phyloP scores from a whole-genome alignment of 129 eudicot genomes.

The Gnaphalium uliginosum region DNA sequence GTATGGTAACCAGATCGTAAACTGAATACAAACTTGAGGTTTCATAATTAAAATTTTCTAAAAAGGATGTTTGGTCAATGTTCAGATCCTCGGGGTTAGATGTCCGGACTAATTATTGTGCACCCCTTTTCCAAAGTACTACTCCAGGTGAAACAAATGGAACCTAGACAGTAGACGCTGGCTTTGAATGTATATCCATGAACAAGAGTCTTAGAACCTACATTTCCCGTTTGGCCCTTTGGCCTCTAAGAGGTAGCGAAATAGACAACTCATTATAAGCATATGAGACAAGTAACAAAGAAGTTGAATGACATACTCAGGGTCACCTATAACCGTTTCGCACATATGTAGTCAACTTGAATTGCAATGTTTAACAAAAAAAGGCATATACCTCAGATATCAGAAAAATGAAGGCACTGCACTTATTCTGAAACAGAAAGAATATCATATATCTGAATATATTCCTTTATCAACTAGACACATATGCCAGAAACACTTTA shows the following conservation, averaged over 20 bases:
- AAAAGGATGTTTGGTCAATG: no score
- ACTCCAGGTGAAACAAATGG: neutral
- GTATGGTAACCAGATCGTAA: neutral
- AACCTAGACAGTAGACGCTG: neutral
- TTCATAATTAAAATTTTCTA: neutral
- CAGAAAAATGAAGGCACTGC: conserved; percentile 8
- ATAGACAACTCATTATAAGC: neutral
- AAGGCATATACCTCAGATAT: conserved; percentile 23
- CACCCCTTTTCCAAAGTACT: no score
- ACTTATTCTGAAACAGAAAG: conserved; percentile 16
- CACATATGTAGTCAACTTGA: conserved; percentile 11
- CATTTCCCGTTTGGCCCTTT: neutral
- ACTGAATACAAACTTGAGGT: neutral
- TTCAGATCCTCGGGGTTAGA: no score
- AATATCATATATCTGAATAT: conserved; percentile 20
- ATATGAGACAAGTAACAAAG: neutral
- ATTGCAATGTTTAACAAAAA: conserved; percentile 5
- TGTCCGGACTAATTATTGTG: no score
- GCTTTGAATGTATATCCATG: neutral
- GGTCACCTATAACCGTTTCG: neutral
- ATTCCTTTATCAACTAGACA: conserved; percentile 28
- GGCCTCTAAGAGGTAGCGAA: conserved; percentile 3
- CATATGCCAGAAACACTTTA: conserved; percentile 6
- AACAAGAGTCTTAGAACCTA: neutral
- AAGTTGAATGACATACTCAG: neutral